Conservation (phyloP, 805 yeast species). For the Wickerhamomyces tratensis region DNA sequence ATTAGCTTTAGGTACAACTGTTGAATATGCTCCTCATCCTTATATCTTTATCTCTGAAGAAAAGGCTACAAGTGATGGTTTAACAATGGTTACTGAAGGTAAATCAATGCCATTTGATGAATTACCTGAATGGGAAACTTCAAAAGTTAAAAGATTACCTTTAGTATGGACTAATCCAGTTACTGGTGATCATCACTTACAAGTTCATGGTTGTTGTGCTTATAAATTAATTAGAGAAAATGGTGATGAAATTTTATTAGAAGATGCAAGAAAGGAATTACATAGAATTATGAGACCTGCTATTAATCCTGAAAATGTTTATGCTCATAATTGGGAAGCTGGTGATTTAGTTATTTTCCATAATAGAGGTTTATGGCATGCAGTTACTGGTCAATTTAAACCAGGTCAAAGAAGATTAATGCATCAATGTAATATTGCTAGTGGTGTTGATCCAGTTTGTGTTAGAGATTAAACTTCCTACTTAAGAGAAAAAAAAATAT, state of each 20-base stretch:
- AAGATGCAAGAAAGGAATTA: conserved; percentile 63
- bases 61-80: conserved; percentile 75
- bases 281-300: conserved; percentile 81
- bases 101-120: conserved; percentile 58
- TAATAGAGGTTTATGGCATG: conserved; percentile 87
- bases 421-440: conserved; percentile 92
- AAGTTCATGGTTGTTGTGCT: conserved; percentile 84
- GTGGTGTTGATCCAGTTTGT: conserved; percentile 57
- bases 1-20: conserved; percentile 67
- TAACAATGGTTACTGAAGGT: conserved; percentile 76
- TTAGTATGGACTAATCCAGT: conserved; percentile 90
- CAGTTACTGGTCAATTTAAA: conserved; percentile 83
- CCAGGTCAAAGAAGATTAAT: conserved; percentile 72
- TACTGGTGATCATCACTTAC: conserved; percentile 74
- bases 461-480: not conserved
- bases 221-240: conserved; percentile 46
- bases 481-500: no score
- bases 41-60: conserved; percentile 78
- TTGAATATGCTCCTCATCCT: conserved; percentile 89
- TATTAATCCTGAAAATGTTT: conserved; percentile 61
- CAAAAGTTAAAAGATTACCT: conserved; percentile 70
- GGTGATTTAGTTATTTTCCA: conserved; percentile 84
- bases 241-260: conserved; percentile 55
- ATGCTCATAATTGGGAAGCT: conserved; percentile 73
- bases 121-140: conserved; percentile 76